Evolutionary conservation across 2,329 filamentous ascomycete genomes (phyloP), one percentile per base, ranked within the genome.

Genomic region (Clarireedia sp.): DNA sequence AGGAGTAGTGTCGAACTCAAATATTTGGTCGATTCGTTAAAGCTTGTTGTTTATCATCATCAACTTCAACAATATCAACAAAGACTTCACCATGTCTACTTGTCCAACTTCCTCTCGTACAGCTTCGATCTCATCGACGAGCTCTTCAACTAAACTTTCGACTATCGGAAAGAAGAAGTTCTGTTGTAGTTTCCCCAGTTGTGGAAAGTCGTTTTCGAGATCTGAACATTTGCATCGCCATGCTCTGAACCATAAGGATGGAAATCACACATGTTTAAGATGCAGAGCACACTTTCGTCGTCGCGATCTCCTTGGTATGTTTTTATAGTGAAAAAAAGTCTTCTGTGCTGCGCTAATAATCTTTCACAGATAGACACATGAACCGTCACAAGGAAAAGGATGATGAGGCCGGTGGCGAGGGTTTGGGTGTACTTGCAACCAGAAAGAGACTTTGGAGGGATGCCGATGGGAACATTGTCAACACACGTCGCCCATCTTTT

Each of bases 281-380:
- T 82, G 79, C 57, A 73, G 75, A 53, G 75, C 78, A 14, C 78
- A 81, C 63, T 82, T 81, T 64, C 75, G 77, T 49, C 71, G 79
- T 44, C 75, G 74, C 29, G 79, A 82, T 64, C 67, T 82, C 37
- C 68, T 82, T 55, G 75, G 78, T 80, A 70, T 66, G 74, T 62
- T 46, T 36, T 21, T 33, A 21, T 26, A 24, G 8, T 36, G 16
- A 24, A 26, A 38, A n/a, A 24, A 26, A 38, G 40, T 2, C 40
- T 48, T 29, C 5, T 33, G 17, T 33, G 38, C 51, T 40, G 33
- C 44, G 44, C 57, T 57, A 54, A 60, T 46, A 50, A n/a, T 41
- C 12, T 21, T 7, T 33, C 14, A 21, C 55, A 80, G 79, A 77
- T 41, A 71, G 79, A 61, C 79, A 82, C 61, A 76, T 80, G 70